Evolutionary conservation across 257 asterid species (phyloP), one percentile per base, ranked within the genome.

Genomic region (Nyctanthes arbortristis): DNA sequence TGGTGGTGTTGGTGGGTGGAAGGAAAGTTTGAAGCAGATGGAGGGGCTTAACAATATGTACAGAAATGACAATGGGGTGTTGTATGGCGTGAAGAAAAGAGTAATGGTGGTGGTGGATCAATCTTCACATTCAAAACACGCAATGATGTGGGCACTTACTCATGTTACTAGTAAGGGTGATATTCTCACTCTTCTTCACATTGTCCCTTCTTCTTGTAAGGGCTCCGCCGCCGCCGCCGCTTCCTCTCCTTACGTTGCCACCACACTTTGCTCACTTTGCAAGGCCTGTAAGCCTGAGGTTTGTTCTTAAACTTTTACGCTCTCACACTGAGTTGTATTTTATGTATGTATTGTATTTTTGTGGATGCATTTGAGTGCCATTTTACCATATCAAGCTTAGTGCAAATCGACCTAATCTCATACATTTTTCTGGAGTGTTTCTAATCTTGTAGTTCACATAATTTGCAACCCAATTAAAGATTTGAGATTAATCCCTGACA

Each of bases 121-220:
- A 36, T 65, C 84, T 39, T 78, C 95, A 9, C 83, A 85, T 65
- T 84, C 90, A 0, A 90, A 88, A 27, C 95, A 93, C 69, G 98
- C 98, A 1, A 88, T 93, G 97, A 90, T 88, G 93, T 93, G 97
- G 97, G 97, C 98, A 22, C 87, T 93, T 1, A 87, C 96, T 61
- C 97, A 90, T 79, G 93, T 90, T 1, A 72, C 97, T 1, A 87
- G 84, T 24, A 85, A 81, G 81, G 95, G 90, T 22, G 98, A 93
- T 75, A 76, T 90, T 4, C 85, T 93, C 28, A 90, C 98, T 39
- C 84, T 93, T 0, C 96, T 93, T 32, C 92, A 90, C 71, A 73
- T 93, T 67, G 68, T 87, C 37, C 80, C 90, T 73, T 80, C 89
- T 52, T 29, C 84, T 7, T 43, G n/a, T 31, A 60, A 67, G 5